These are phyloP conservation scores for Fibroporia radiculosa DNA, from an alignment of 768 basidiomycete species.

Conservation along the genomic window DNA sequence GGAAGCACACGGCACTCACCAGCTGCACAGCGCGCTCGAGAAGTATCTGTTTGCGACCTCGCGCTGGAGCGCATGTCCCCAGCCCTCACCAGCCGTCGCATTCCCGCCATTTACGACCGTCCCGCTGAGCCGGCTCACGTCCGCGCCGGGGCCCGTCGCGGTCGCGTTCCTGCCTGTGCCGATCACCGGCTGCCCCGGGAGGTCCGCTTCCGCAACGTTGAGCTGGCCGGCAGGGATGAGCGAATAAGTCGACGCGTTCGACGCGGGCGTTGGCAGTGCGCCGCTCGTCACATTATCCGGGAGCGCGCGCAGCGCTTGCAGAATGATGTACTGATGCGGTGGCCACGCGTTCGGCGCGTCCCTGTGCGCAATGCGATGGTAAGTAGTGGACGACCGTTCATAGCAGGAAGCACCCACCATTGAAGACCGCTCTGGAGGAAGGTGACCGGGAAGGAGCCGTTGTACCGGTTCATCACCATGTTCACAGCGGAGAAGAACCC, in stretches of 20 bases:
- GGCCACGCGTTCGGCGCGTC: conserved; percentile 90
- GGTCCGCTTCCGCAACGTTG: conserved; percentile 57
- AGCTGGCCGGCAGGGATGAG: conserved; percentile 78
- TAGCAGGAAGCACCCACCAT: conserved; percentile 45
- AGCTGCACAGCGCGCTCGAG: conserved; percentile 79
- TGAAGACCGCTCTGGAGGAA: conserved; percentile 75
- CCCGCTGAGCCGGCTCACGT: conserved; percentile 48
- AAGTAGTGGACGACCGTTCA: not conserved
- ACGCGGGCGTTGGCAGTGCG: conserved; percentile 41
- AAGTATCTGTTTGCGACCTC: conserved; percentile 84
- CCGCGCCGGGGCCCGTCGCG: conserved; percentile 43
- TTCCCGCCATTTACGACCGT: conserved; percentile 67
- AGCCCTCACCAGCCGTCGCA: conserved; percentile 50
- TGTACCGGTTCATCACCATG: conserved; percentile 76
- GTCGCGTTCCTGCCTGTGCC: conserved; percentile 39
- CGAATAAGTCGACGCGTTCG: conserved; percentile 51
- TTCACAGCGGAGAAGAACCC: conserved; percentile 69
- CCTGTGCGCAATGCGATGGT: conserved; percentile 40
- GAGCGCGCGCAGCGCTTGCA: conserved; percentile 69
- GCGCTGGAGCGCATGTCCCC: conserved; percentile 53
- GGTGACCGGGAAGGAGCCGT: conserved; percentile 78
- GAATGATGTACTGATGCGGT: conserved; percentile 73
- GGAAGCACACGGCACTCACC: conserved; percentile 38
- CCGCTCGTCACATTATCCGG: conserved; percentile 63
- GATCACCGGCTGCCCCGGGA: conserved; percentile 60